These are phyloP conservation scores for Dillenia turbinata DNA, from an alignment of 164 flowering plant genomes.

Conservation along the genomic window DNA sequence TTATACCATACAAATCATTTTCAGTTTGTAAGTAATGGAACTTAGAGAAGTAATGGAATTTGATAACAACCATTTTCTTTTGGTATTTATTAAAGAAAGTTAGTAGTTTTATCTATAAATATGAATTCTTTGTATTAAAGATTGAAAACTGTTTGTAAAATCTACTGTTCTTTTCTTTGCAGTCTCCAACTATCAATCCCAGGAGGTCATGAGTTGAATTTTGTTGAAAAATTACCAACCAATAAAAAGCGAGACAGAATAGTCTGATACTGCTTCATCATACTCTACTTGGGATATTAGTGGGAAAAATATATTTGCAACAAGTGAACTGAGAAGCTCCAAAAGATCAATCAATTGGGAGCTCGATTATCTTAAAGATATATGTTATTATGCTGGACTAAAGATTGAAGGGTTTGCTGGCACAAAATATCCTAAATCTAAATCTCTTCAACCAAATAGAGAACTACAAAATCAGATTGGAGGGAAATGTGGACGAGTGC, in stretches of 20 bases:
- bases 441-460: slow-evolving; percentile 39
- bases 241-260: slow-evolving; percentile 17
- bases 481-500: slow-evolving; percentile 18
- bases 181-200: slow-evolving; percentile 9
- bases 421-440: slow-evolving; percentile 20
- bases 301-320: slow-evolving; percentile 1
- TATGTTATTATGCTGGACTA: slow-evolving; percentile 26
- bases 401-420: slow-evolving; percentile 23
- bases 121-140: background rate
- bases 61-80: too few species aligned
- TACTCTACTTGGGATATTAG: slow-evolving; percentile 9
- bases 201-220: slow-evolving; percentile 13
- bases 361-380: slow-evolving; percentile 27
- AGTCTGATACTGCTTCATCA: slow-evolving; percentile 29
- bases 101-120: too few species aligned
- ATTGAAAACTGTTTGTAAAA: background rate
- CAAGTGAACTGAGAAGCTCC: slow-evolving; percentile 1
- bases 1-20: too few species aligned
- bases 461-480: slow-evolving; percentile 14
- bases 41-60: too few species aligned
- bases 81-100: too few species aligned
- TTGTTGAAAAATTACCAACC: slow-evolving; percentile 7
- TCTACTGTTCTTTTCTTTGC: slow-evolving; percentile 3
- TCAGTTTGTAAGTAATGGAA: too few species aligned
- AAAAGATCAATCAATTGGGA: slow-evolving; percentile 35